Conservation (phyloP, 768 basidiomycete species). For the Exidia glandulosa region DNA sequence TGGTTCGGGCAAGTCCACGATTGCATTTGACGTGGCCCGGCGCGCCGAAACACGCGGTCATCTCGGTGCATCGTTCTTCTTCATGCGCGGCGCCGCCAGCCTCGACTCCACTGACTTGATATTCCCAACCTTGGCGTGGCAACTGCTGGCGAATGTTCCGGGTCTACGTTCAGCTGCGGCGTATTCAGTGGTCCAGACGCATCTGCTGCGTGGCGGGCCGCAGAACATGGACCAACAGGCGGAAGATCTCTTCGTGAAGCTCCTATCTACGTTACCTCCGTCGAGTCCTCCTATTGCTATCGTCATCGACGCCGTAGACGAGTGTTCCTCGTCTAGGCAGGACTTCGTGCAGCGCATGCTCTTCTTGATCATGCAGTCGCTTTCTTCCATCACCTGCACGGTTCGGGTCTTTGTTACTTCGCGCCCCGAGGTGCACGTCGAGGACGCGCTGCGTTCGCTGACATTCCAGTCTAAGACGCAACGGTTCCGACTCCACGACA, state of each 20-base stretch:
- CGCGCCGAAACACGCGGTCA: background rate
- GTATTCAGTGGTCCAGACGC: background rate
- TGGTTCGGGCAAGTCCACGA: background rate
- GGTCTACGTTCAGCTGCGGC: background rate
- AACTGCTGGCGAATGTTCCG: background rate
- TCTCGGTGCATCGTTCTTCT: background rate
- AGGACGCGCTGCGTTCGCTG: background rate
- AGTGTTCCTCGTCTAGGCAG: background rate
- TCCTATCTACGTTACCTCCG: background rate
- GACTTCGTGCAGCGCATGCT: background rate
- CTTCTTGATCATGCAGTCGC: background rate
- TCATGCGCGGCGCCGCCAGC: background rate
- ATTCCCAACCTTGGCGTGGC: background rate
- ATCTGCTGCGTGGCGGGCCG: background rate
- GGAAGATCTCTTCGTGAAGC: background rate
- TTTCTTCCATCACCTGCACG: background rate
- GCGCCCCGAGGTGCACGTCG: conserved; percentile 11
- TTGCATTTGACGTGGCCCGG: background rate
- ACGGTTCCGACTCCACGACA: no score
- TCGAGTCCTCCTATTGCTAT: background rate
- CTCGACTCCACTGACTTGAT: background rate
- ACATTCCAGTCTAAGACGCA: no score
- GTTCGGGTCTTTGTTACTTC: conserved; percentile 14
- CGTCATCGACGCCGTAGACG: no score
- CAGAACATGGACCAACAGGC: background rate